Evolutionary conservation across 2,329 filamentous ascomycete species (phyloP), one percentile per base, ranked within the genome.

Genomic region (Hypoxylon sp.): DNA sequence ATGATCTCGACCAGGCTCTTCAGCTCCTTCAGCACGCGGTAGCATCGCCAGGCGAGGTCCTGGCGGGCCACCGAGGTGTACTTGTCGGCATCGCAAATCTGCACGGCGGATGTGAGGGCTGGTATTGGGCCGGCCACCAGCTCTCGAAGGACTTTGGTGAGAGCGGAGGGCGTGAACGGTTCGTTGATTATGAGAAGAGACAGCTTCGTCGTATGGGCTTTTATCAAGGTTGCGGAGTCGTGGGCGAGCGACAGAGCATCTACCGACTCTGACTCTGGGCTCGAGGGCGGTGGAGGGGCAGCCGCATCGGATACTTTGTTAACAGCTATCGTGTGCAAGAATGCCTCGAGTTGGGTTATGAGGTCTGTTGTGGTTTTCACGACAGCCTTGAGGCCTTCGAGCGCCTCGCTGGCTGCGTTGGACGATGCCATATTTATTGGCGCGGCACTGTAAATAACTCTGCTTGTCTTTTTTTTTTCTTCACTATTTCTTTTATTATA

Each of bases 131-230:
- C 87, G 10, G 84, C 81, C 18, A 88, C 82, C n/a, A 96, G 81
- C 55, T 92, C 87, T 27, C 84, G 81, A 3, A 97, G 77, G 11
- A 96, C 86, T 20, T 83, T 87, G 8, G 76, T 77, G 27, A 96
- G 81, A 4, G 91, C 93, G 0, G 88, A 87, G 0, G 91, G 87
- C 0, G 92, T 95, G 66, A 96, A 96, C 0, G 94, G 93, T 15
- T 91, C 84, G 69, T 91, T 97, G 69, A 96, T 89, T 1, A 95
- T 84, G 10, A 98, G 83, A 0, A 97, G 87, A 0, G 91, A 94
- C 21, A 97, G 81, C 62, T 96, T 97, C 4, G 92, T 97, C 1
- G 88, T 85, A 71, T 97, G 92, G 0, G 92, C 91, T 71, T 86
- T 88, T 57, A 97, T 85, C 4, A 96, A 81, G 21, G 82, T 84